Evolutionary conservation across 495 filamentous ascomycete species (phyloP).

Genomic region (Tetracladium setigerum): DNA sequence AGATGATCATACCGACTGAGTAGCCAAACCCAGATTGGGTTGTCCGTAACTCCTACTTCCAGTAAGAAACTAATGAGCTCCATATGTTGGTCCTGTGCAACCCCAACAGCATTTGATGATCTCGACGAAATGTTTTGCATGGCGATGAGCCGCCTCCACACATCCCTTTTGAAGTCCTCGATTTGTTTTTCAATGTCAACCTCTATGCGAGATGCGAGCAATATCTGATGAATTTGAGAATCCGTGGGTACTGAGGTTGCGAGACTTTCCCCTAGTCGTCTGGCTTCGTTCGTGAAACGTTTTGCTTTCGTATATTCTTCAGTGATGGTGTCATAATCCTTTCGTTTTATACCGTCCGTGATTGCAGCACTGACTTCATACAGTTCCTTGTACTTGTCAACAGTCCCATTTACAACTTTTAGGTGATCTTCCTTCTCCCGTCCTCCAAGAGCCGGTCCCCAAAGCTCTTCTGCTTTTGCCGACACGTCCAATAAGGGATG

Average conservation of each 20-base stretch:
- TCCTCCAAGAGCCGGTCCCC: slow-evolving; percentile 88
- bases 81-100: slow-evolving; percentile 72
- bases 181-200: slow-evolving; percentile 80
- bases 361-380: slow-evolving; percentile 74
- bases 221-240: slow-evolving; percentile 69
- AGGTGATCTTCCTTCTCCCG: slow-evolving; percentile 85
- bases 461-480: slow-evolving; percentile 91
- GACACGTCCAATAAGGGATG: slow-evolving; percentile 78
- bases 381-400: slow-evolving; percentile 72
- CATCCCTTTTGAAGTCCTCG: slow-evolving; percentile 75
- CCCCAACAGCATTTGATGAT: slow-evolving; percentile 32
- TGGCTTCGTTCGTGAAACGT: slow-evolving; percentile 65
- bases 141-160: slow-evolving; percentile 70
- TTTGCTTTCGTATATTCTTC: slow-evolving; percentile 79
- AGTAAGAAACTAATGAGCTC: slow-evolving; percentile 79
- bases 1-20: slow-evolving; percentile 80
- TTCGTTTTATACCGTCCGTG: slow-evolving; percentile 76
- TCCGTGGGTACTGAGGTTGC: slow-evolving; percentile 52
- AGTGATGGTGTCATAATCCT: slow-evolving; percentile 78
- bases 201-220: slow-evolving; percentile 93
- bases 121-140: slow-evolving; percentile 38
- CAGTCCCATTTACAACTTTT: slow-evolving; percentile 59
- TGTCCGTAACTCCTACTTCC: slow-evolving; percentile 88
- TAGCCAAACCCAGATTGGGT: slow-evolving; percentile 94
- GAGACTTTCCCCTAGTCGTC: slow-evolving; percentile 45